Evolutionary conservation across 257 asterid species (phyloP).

Genomic region (Solanum tarijense): DNA sequence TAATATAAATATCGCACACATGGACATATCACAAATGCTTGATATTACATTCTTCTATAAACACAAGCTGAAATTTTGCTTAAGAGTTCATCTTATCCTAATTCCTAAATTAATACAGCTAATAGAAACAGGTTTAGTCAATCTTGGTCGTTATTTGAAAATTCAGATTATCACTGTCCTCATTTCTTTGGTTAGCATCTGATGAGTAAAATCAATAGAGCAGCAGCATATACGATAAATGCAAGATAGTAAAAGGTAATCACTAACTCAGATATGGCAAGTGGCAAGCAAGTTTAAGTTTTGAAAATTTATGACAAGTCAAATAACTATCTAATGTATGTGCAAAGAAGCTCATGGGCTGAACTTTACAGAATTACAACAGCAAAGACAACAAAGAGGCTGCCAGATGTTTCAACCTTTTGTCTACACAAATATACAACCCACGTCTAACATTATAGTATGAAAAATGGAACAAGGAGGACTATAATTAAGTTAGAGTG

Average conservation of each 20-base stretch:
- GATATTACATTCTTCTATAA: neutral
- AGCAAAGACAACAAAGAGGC: constrained; percentile 21
- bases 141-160: neutral
- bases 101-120: neutral
- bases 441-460: constrained; percentile 33
- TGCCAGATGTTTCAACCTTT: constrained; percentile 19
- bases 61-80: neutral
- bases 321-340: constrained; percentile 21
- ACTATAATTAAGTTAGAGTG: constrained; percentile 34
- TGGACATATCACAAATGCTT: neutral
- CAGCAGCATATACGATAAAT: neutral
- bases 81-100: neutral
- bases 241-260: neutral
- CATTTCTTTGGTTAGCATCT: neutral
- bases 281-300: constrained; percentile 1
- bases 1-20: neutral
- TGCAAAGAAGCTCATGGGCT: constrained; percentile 35
- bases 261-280: neutral
- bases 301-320: constrained; percentile 11
- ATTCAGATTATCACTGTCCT: neutral
- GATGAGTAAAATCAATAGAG: neutral
- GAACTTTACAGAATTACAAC: constrained; percentile 31
- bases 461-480: constrained; percentile 21
- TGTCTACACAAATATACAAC: constrained; percentile 31
- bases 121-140: neutral